Evolutionary conservation across 108 stramenopile species (phyloP).

Genomic region (Fistulifera pelliculosa): DNA sequence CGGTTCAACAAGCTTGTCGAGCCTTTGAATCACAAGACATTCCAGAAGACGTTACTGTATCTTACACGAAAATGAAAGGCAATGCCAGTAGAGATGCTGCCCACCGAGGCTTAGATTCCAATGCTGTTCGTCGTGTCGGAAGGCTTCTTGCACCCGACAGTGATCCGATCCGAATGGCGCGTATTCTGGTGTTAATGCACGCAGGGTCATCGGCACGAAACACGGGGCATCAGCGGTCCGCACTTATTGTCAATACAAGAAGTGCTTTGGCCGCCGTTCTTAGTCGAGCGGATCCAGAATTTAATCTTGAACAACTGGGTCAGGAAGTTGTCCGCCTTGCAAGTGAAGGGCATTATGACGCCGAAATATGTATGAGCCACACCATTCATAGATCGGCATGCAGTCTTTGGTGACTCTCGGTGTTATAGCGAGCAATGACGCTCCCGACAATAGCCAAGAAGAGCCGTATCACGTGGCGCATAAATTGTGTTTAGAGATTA

Average conservation of each 20-base stretch:
- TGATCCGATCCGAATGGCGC: constrained; percentile 23
- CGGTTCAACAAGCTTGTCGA: constrained; percentile 40
- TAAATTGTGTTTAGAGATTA: constrained; percentile 23
- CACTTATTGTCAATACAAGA: constrained; percentile 13
- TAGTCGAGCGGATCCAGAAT: neutral
- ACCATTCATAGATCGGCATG: constrained; percentile 39
- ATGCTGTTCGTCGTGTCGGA: constrained; percentile 39
- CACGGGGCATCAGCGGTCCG: constrained; percentile 21
- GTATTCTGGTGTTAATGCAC: constrained; percentile 53
- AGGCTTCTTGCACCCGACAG: constrained; percentile 20
- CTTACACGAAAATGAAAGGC: constrained; percentile 10
- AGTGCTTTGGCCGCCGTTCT: constrained; percentile 8
- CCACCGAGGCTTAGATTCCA: constrained; percentile 13
- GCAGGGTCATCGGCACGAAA: constrained; percentile 27
- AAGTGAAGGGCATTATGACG: constrained; percentile 7
- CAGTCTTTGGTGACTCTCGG: constrained; percentile 55
- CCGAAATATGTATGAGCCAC: constrained; percentile 27
- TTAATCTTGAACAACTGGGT: constrained; percentile 4
- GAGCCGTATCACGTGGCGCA: constrained; percentile 39
- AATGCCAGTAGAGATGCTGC: constrained; percentile 22
- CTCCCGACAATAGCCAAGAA: constrained; percentile 50
- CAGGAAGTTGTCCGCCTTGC: neutral
- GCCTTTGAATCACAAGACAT: constrained; percentile 8
- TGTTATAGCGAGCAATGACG: constrained; percentile 40
- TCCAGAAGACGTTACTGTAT: no score